phyloP scores from a whole-genome alignment of 2,329 filamentous ascomycete species.

The Diaporthe sp. region DNA sequence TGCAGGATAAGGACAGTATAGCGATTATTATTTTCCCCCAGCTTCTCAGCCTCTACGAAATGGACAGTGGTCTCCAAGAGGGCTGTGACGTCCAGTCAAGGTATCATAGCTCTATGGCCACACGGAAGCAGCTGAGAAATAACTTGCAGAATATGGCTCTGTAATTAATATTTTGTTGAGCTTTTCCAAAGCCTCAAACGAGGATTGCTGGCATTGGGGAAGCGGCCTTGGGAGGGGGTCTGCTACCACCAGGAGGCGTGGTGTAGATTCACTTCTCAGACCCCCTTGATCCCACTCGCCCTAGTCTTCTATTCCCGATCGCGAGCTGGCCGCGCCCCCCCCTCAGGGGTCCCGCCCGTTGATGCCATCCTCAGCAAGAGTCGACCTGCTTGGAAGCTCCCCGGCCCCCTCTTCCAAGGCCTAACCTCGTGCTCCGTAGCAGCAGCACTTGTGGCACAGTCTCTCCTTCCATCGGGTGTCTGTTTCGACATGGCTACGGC shows the following conservation, averaged over 20 bases:
- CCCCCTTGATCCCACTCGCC: background rate
- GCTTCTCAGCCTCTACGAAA: background rate
- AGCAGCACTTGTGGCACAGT: background rate
- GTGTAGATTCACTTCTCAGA: background rate
- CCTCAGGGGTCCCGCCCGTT: background rate
- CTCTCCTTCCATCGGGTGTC: background rate
- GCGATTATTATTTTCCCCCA: background rate
- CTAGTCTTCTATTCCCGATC: background rate
- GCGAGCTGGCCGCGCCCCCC: background rate
- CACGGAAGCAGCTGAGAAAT: background rate
- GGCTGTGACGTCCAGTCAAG: too few species aligned
- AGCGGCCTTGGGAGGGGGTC: background rate
- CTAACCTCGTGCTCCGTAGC: background rate
- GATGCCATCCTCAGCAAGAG: background rate
- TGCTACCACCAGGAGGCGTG: background rate
- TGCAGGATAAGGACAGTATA: background rate
- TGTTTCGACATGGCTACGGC: background rate
- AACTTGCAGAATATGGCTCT: conserved; percentile 4
- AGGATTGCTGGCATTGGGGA: background rate
- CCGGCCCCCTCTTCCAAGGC: too few species aligned
- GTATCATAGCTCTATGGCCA: background rate
- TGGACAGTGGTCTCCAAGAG: background rate
- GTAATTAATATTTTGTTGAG: conserved; percentile 2
- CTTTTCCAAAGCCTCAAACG: background rate
- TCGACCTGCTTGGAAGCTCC: background rate